phyloP scores from a whole-genome alignment of 2,329 filamentous ascomycete genomes.

The Neocucurbitaria cava region DNA sequence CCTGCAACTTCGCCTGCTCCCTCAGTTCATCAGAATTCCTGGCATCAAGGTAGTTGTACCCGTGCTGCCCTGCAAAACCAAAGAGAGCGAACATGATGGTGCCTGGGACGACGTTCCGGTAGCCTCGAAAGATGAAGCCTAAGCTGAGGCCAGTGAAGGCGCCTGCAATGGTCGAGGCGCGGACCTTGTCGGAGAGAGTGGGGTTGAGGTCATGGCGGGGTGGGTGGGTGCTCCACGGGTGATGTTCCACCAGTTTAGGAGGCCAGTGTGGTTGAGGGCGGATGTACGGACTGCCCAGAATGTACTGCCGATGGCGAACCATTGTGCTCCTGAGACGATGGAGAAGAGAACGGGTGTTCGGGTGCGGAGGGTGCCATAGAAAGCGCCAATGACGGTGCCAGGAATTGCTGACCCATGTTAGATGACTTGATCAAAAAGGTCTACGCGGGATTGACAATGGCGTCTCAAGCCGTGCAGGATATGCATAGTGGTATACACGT shows the following conservation, averaged over 20 bases:
- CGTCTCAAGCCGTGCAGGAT: background rate
- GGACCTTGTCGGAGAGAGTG: slow-evolving; percentile 66
- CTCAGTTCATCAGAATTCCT: slow-evolving; percentile 48
- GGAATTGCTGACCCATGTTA: slow-evolving; percentile 59
- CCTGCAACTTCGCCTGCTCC: slow-evolving; percentile 44
- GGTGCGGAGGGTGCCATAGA: slow-evolving; percentile 64
- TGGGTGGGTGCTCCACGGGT: slow-evolving; percentile 35
- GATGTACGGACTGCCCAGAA: slow-evolving; percentile 71
- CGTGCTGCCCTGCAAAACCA: slow-evolving; percentile 63
- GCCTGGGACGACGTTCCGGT: slow-evolving; percentile 58
- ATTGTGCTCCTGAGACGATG: slow-evolving; percentile 76
- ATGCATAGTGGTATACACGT: too few species aligned
- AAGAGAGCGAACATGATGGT: slow-evolving; percentile 65
- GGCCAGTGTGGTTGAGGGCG: slow-evolving; percentile 45
- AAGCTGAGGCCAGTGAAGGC: slow-evolving; percentile 65
- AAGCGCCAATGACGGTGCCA: slow-evolving; percentile 65
- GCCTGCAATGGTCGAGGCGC: slow-evolving; percentile 74
- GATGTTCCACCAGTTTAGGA: slow-evolving; percentile 39
- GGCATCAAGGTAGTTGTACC: slow-evolving; percentile 61
- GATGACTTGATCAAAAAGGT: background rate
- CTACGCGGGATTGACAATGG: background rate
- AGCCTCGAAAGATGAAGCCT: slow-evolving; percentile 61
- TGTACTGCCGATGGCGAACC: slow-evolving; percentile 77
- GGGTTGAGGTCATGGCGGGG: slow-evolving; percentile 52
- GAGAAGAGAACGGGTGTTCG: slow-evolving; percentile 74